These are phyloP conservation scores for Calonectria crousiana DNA, from an alignment of 2,329 filamentous ascomycete species.

Conservation along the genomic window DNA sequence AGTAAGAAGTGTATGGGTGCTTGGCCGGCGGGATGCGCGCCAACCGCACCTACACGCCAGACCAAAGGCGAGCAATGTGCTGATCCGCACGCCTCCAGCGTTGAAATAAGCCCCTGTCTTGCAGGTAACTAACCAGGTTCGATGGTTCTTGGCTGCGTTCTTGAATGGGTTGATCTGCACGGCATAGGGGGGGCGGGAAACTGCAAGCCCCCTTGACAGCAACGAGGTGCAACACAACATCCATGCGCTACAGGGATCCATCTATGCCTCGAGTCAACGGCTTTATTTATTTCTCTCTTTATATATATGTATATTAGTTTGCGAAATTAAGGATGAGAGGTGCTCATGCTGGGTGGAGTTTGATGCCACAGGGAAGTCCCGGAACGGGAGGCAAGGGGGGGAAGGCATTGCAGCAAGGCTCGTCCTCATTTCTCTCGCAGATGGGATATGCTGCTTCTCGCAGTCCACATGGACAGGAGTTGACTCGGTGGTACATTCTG, in stretches of 20 bases:
- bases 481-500: neutral
- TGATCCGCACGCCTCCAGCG: neutral
- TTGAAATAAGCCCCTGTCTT: neutral
- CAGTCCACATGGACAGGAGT: neutral
- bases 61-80: too few species aligned
- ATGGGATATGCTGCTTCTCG: neutral
- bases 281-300: too few species aligned
- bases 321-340: neutral
- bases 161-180: slow-evolving; percentile 7
- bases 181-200: slow-evolving; percentile 6
- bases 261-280: neutral
- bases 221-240: neutral
- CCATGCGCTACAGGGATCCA: neutral
- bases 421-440: neutral
- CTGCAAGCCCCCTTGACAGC: slow-evolving; percentile 8
- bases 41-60: neutral
- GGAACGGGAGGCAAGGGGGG: neutral
- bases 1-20: neutral
- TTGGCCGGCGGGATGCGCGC: neutral
- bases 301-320: too few species aligned
- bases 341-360: neutral
- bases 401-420: neutral
- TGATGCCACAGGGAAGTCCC: slow-evolving; percentile 9
- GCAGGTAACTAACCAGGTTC: neutral
- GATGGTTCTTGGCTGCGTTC: neutral